These are phyloP conservation scores for Cinnamomum micranthum DNA, from an alignment of 164 flowering plant species.

Conservation along the genomic window DNA sequence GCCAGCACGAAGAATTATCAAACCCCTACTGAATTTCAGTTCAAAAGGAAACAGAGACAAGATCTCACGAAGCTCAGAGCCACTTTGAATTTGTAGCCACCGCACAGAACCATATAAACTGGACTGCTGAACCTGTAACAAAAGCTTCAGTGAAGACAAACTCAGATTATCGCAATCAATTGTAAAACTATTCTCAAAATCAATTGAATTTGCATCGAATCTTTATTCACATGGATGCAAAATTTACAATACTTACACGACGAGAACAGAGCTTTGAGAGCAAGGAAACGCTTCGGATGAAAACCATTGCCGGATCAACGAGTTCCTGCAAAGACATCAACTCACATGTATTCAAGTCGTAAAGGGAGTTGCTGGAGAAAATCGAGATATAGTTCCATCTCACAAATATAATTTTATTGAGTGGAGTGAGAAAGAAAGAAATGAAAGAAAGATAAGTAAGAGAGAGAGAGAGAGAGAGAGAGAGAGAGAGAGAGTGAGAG, in stretches of 20 bases:
- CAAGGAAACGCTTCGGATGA: slow-evolving; percentile 50
- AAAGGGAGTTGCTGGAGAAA: not conserved
- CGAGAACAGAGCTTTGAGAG: slow-evolving; percentile 83
- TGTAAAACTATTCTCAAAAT: not conserved
- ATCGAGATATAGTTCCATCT: not conserved
- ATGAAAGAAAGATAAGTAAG: too few species aligned
- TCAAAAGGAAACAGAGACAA: not conserved
- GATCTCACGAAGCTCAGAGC: slow-evolving; percentile 54
- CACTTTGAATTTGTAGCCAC: slow-evolving; percentile 75
- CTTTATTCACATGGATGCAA: too few species aligned
- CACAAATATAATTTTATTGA: too few species aligned
- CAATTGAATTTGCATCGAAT: not conserved
- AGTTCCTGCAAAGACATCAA: not conserved
- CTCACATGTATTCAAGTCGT: not conserved
- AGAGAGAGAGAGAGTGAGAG: too few species aligned
- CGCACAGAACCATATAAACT: slow-evolving; percentile 46
- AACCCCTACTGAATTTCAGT: not conserved
- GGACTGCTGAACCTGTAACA: slow-evolving; percentile 50
- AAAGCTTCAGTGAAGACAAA: not conserved
- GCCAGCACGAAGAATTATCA: not conserved
- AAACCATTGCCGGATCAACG: slow-evolving; percentile 35
- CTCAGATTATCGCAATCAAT: not conserved
- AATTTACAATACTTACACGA: slow-evolving; percentile 34
- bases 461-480: too few species aligned
- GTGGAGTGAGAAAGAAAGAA: too few species aligned